A percentile compares a stretch with the other conserved stretches of the same genome.
These are phyloP conservation scores for Trichosanthes truncata DNA, from an alignment of 306 rosid species.

Conservation along the genomic window DNA sequence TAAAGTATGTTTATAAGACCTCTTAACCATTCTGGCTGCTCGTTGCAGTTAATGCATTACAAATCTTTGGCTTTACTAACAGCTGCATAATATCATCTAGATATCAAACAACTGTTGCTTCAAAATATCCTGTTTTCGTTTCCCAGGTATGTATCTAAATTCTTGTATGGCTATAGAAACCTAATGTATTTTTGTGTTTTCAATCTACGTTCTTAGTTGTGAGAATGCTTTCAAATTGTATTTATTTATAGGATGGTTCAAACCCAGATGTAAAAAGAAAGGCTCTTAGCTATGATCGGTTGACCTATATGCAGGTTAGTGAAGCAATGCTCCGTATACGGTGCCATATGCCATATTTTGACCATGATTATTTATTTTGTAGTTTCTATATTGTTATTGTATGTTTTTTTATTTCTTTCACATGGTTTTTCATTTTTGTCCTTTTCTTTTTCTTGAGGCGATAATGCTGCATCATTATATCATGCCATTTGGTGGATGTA, in stretches of 20 bases:
- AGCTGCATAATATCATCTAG: conserved; percentile 34
- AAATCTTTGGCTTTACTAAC: conserved; percentile 18
- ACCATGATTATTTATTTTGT: background rate
- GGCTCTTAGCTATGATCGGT: conserved; percentile 73
- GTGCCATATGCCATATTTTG: background rate
- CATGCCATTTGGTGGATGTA: background rate
- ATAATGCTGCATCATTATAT: background rate
- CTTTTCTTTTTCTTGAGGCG: background rate
- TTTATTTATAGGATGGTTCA: conserved; percentile 64
- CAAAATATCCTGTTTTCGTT: conserved; percentile 76
- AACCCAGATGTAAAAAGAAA: conserved; percentile 54
- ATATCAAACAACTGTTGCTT: conserved; percentile 61
- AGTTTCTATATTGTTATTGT: background rate
- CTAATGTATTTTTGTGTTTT: conserved; percentile 10
- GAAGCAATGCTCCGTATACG: background rate
- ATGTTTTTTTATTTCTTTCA: background rate
- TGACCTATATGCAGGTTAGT: conserved; percentile 82
- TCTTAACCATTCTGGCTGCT: background rate
- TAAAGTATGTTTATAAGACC: conserved; percentile 44
- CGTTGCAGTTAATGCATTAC: background rate
- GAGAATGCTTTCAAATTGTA: background rate
- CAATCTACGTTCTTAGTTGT: background rate
- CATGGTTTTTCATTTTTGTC: background rate
- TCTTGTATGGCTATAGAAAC: conserved; percentile 13
- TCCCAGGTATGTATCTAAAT: conserved; percentile 66